Evolutionary conservation across 441 rosid genomes (phyloP).

Genomic region (Mallotus japonicus): DNA sequence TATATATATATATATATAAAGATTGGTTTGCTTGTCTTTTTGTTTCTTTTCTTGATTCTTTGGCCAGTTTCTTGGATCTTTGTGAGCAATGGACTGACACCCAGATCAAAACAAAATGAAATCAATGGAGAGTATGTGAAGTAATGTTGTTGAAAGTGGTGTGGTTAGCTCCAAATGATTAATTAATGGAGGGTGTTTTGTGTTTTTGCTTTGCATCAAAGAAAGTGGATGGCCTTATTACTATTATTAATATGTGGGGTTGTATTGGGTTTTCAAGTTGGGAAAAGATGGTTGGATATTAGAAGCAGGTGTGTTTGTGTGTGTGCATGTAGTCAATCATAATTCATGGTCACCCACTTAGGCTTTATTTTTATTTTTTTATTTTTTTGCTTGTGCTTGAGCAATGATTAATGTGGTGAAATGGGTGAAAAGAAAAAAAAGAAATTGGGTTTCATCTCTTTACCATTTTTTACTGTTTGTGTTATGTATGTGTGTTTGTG

Average conservation of each 20-base stretch:
- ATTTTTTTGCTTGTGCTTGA: constrained; percentile 27
- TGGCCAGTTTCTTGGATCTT: neutral
- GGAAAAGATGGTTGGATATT: constrained; percentile 22
- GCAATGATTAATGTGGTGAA: constrained; percentile 34
- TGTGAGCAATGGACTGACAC: neutral
- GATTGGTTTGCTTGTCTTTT: no score
- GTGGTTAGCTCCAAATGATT: constrained; percentile 22
- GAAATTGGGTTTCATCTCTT: constrained; percentile 7
- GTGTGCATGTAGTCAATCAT: constrained; percentile 19
- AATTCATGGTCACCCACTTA: constrained; percentile 33
- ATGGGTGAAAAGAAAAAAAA: constrained; percentile 17
- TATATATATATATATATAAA: constrained; percentile 3
- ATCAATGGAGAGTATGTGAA: constrained; percentile 11
- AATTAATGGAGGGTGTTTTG: neutral
- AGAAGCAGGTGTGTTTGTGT: constrained; percentile 11
- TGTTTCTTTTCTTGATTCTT: neutral
- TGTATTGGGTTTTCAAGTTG: constrained; percentile 16
- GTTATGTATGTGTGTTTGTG: neutral
- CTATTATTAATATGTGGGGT: constrained; percentile 5
- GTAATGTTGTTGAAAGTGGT: neutral
- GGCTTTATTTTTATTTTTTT: constrained; percentile 17
- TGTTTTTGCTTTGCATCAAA: constrained; percentile 24
- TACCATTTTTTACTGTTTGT: constrained; percentile 10
- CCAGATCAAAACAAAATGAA: constrained; percentile 7
- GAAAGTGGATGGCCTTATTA: constrained; percentile 16